Base-by-base conservation (phyloP, 805 yeast genomes). In the Myxozyma geophila region DNA sequence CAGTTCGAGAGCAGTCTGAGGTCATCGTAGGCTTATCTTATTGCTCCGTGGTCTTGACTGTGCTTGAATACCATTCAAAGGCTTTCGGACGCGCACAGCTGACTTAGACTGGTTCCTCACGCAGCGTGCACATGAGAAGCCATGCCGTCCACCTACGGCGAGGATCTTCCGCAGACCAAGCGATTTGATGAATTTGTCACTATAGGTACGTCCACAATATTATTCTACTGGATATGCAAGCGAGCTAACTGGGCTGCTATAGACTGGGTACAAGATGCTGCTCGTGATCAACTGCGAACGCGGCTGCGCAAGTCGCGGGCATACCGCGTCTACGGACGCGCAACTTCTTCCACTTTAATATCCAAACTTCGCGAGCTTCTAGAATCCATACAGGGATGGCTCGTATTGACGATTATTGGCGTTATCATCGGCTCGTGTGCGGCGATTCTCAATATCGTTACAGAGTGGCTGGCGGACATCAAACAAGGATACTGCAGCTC, bases 381-480 rank as follows among this genome's bases (percentile, higher is more conserved):
- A 36, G 62, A 68, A 15, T 74, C 78, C 0, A 74, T 81, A 1
- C 86, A 83, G 70, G 83, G 84, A 61, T 91, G 98, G 89, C 71
- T 91, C 0, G 87, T 89, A 0, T 77, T 95, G 41, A 87, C 92
- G 0, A 69, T 82, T 1, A 89, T 91, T 63, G 99, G 98, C 0
- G 73, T 87, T 0, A 67, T 81, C 2, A 88, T 92, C 59, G 99
- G 99, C 3, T 71, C 83, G 1, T 87, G 91, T 44, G 98, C 99
- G 0, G 96, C 91, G 0, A 80, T 83, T 17, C 77, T 95, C 58
- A 92, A 90, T 71, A 83, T 93, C 17, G 81, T 91, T 17, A 91
- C 98, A 0, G 93, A 90, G 57, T 91, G 92, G 83, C 76, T 95
- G n/a, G 88, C 91, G 2, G 87, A 87, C 71, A 75, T 92, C 66